Evolutionary conservation across 2,329 filamentous ascomycete genomes (phyloP), one percentile per base, ranked within the genome.

Genomic region (Cordyceps javanica): DNA sequence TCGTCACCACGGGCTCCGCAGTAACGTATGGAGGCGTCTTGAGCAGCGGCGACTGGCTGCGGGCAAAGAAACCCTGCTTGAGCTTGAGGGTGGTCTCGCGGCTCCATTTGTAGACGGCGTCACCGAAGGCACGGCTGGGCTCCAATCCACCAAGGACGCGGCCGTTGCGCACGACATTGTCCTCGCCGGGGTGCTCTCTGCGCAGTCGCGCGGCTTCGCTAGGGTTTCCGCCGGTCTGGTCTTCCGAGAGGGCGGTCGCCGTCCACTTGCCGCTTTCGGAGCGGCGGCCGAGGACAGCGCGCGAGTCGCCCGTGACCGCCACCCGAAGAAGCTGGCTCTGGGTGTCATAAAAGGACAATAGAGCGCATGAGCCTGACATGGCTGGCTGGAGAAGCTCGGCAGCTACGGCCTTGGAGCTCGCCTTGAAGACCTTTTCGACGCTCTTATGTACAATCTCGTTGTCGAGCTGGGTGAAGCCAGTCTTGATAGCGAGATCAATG

Each of bases 21-120:
- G 94, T 99, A 41, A 99, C 94, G 67, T 99, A 99, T 0, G 94
- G 94, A 9, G 94, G 94, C 0, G 92, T 97, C 72, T 90, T 91
- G 59, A 97, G 78, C 32, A 91, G 77, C 16, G 85, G 81, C 10
- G 88, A 89, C 2, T 90, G 87, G 14, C 83, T 88, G 51, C 91
- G 85, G 23, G 90, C 91, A 67, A 97, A 97, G 78, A 96, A 99
- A 32, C 88, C 87, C 62, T 81, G 80, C 69, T 91, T 91, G 57
- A 99, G 81, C 65, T 89, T 87, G 54, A 90, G 84, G 59, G 94
- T 90, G 0, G 91, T 88, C 60, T 96, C 91, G 53, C 83, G 82
- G 59, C 83, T 89, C 94, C 94, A 99, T 73, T 99, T 99, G 78
- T 99, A 99, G 65, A 88, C 87, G 9, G 94, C 93, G 72, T 99